A percentile compares a stretch with the other conserved stretches of the same genome.
Evolutionary conservation across 768 basidiomycete genomes (phyloP).

Genomic region (Hericium rajendrae): DNA sequence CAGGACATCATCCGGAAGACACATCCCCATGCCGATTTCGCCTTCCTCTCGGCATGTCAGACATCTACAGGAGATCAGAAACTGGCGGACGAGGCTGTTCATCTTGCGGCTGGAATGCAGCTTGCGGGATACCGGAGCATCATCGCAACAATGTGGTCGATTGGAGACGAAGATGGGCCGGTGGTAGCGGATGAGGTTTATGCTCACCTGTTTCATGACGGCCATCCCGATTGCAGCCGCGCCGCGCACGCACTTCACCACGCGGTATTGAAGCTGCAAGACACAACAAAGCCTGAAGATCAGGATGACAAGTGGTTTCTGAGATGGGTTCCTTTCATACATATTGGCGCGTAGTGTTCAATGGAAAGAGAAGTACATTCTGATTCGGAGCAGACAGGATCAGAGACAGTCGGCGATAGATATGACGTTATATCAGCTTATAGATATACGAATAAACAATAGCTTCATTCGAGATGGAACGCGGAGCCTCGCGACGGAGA

Average conservation of each 20-base stretch:
- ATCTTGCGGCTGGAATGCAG: background rate
- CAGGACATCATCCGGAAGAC: background rate
- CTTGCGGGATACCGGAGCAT: background rate
- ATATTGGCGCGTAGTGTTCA: background rate
- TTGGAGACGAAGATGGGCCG: background rate
- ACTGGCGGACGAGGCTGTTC: background rate
- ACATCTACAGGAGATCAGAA: background rate
- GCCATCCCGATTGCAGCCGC: background rate
- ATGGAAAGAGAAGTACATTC: too few relatives aligned
- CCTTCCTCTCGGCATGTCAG: background rate
- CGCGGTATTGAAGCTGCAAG: background rate
- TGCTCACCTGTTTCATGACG: background rate
- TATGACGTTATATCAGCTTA: too few relatives aligned
- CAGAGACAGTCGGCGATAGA: too few relatives aligned
- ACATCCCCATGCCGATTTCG: background rate
- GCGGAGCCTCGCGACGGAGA: too few relatives aligned
- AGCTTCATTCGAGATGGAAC: too few relatives aligned
- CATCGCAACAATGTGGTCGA: background rate
- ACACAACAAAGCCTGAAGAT: background rate
- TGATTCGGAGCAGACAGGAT: too few relatives aligned
- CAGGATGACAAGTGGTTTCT: background rate
- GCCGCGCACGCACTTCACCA: background rate
- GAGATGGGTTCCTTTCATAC: background rate
- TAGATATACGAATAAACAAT: too few relatives aligned
- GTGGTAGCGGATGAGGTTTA: background rate